phyloP scores from a whole-genome alignment of 371 early-diverging fungal species.

The Actinomortierella ambigua region DNA sequence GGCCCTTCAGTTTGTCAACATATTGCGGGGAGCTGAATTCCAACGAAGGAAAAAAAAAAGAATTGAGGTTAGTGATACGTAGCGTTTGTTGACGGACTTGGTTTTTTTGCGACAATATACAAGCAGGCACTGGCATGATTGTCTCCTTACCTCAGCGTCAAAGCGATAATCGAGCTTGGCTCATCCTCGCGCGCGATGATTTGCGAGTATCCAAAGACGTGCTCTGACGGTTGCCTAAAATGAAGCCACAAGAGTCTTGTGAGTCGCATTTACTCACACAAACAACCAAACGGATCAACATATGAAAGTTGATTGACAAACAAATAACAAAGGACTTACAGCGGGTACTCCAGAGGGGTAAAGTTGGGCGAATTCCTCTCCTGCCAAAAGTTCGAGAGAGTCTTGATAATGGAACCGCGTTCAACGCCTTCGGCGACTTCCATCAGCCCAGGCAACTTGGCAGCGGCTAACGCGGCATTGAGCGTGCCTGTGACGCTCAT shows the following conservation, averaged over 20 bases:
- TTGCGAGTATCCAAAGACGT: conserved; percentile 82
- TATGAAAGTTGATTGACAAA: too few relatives aligned
- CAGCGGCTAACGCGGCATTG: conserved; percentile 40
- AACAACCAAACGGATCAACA: too few relatives aligned
- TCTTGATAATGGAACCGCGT: conserved; percentile 73
- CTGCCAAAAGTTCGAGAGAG: conserved; percentile 76
- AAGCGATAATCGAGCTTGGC: conserved; percentile 92
- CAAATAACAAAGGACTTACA: conserved; percentile 52
- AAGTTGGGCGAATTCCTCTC: conserved; percentile 67
- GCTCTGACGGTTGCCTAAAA: conserved; percentile 72
- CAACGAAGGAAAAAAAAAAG: neutral
- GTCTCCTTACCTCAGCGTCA: conserved; percentile 65
- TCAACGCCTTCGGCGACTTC: conserved; percentile 44
- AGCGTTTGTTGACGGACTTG: too few relatives aligned
- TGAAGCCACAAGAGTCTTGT: too few relatives aligned
- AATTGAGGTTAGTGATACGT: neutral
- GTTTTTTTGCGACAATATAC: too few relatives aligned
- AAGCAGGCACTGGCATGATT: neutral
- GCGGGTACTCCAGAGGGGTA: conserved; percentile 75
- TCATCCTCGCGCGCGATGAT: conserved; percentile 92
- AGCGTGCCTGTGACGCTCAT: conserved; percentile 37
- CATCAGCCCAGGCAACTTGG: conserved; percentile 37
- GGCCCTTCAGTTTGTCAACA: conserved; percentile 32
- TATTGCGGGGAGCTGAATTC: conserved; percentile 27
- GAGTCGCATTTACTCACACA: too few relatives aligned